A percentile compares a stretch with the other conserved stretches of the same genome.
phyloP scores from a whole-genome alignment of 768 basidiomycete species.

The Termitomyces eurrhizus region DNA sequence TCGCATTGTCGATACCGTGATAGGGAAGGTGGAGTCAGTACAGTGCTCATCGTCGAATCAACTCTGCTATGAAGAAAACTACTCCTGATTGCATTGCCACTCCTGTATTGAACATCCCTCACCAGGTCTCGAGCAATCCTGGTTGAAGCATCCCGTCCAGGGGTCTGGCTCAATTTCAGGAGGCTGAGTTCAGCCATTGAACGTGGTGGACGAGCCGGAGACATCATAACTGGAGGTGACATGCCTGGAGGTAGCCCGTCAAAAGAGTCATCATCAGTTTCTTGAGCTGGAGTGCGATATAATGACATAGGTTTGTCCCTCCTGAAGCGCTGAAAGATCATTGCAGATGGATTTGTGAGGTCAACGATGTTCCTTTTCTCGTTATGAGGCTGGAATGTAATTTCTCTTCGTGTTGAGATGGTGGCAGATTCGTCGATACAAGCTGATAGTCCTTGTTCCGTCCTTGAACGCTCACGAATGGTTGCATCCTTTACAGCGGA shows the following conservation, averaged over 20 bases:
- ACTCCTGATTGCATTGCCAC: constrained; percentile 24
- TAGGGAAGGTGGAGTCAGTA: constrained; percentile 68
- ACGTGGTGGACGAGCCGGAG: constrained; percentile 47
- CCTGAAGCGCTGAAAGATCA: constrained; percentile 39
- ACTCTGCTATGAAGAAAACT: constrained; percentile 26
- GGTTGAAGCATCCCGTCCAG: constrained; percentile 65
- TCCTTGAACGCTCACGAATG: constrained; percentile 13
- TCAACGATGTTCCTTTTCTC: constrained; percentile 63
- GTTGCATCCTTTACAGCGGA: constrained; percentile 43
- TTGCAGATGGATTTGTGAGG: constrained; percentile 51
- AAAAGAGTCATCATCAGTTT: constrained; percentile 48
- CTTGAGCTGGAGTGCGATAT: constrained; percentile 16
- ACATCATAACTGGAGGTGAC: constrained; percentile 57
- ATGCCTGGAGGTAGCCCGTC: constrained; percentile 52
- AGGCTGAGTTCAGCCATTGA: constrained; percentile 46
- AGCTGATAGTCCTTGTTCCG: constrained; percentile 16
- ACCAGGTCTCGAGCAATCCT: constrained; percentile 66
- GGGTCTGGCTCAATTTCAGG: constrained; percentile 54
- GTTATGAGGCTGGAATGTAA: constrained; percentile 20
- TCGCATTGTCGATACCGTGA: constrained; percentile 57
- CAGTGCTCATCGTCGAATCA: constrained; percentile 66
- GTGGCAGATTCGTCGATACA: constrained; percentile 21
- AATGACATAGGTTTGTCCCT: constrained; percentile 7
- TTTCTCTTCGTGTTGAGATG: constrained; percentile 8
- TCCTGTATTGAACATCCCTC: constrained; percentile 44